Evolutionary conservation across 768 basidiomycete species (phyloP).

Genomic region (Pleurotus ostreatus): DNA sequence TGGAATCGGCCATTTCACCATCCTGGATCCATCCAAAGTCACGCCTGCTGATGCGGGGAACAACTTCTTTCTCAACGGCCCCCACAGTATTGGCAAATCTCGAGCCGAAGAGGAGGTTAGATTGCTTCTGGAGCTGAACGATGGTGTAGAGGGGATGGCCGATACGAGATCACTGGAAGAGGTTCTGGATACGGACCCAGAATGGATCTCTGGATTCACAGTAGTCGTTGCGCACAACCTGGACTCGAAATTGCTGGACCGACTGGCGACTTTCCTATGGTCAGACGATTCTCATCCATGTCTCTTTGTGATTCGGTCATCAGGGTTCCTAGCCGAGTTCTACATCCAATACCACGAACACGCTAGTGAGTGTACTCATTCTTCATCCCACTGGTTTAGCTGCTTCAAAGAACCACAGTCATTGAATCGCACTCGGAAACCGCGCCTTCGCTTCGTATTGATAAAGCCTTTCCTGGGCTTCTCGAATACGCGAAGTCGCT

Average conservation of each 20-base stretch:
- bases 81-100: constrained; percentile 65
- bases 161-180: constrained; percentile 52
- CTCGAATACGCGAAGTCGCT: constrained; percentile 64
- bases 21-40: constrained; percentile 66
- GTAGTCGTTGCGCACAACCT: constrained; percentile 87
- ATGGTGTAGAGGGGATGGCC: constrained; percentile 70
- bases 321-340: constrained; percentile 89
- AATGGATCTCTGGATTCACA: constrained; percentile 60
- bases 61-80: constrained; percentile 91
- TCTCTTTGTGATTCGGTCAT: constrained; percentile 75
- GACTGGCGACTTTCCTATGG: constrained; percentile 70
- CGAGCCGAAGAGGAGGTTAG: constrained; percentile 78
- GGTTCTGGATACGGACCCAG: constrained; percentile 52
- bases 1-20: constrained; percentile 92
- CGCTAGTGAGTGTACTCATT: constrained; percentile 48
- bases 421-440: constrained; percentile 86
- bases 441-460: constrained; percentile 74
- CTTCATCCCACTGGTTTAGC: not conserved
- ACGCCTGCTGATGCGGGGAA: constrained; percentile 81
- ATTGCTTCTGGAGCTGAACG: constrained; percentile 82
- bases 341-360: constrained; percentile 89
- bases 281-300: constrained; percentile 51
- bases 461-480: constrained; percentile 83
- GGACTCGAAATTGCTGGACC: constrained; percentile 45
- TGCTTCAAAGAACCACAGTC: constrained; percentile 40